Base-by-base conservation (phyloP, 108 stramenopile species). In the Cylindrotheca closterium region DNA sequence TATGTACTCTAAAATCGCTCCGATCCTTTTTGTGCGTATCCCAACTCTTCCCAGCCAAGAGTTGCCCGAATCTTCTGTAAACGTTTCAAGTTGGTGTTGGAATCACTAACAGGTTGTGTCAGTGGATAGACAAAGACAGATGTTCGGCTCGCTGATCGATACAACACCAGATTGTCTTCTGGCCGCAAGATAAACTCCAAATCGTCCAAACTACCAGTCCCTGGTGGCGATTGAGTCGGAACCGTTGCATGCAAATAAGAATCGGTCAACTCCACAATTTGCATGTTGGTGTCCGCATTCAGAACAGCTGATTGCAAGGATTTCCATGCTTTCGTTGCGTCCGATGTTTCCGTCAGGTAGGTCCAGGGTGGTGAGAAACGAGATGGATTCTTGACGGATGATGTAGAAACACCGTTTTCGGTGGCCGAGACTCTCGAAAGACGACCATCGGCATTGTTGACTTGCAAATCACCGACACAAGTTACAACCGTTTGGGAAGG, bases 111-210 rank as follows among this genome's bases (percentile, higher is more conserved):
- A 18, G 95, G 95, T 60, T 93, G 95, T 28, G 93, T 94, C 51
- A 96, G 63, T 2, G 95, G 95, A 74, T 96, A 96, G 15, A 96
- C 83, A 74, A 96, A 95, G 18, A 92, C 73, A 8, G 92, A 85
- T 46, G 81, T 83, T 22, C 93, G 75, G 51, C 83, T 85, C 31
- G 91, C 92, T 19, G 85, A 83, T 45, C 95, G 80, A 63, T 91
- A 94, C 67, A 96, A 68, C 0, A 94, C 92, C 25, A 96, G 51
- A 50, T 87, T 84, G 51, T 96, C 95, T 7, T 88, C 87, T 21
- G 92, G 91, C 57, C 87, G 74, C 17, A 96, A 48, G 23, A 96
- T 23, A 56, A 96, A 96, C 75, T 96, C 95, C 55, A 96, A 70
- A 65, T 94, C 93, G 72, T 96, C 95, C 63, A 87, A 77, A 22